phyloP scores from a whole-genome alignment of 2,329 filamentous ascomycete genomes.

The Diaporthe ampelina region DNA sequence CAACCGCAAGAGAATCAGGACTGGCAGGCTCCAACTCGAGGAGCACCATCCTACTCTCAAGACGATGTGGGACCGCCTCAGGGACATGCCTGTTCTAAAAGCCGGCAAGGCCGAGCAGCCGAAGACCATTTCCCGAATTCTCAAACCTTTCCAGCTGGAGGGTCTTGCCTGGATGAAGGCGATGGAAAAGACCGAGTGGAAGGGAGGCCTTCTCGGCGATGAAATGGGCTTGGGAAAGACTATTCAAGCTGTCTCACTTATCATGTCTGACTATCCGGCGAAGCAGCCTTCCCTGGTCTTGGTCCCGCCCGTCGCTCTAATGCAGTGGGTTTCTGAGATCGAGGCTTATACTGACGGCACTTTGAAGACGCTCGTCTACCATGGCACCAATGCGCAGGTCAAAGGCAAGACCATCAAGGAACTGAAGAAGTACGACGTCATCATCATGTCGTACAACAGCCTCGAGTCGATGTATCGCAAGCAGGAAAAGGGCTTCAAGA shows the following conservation, averaged over 20 bases:
- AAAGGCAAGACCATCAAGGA: constrained; percentile 83
- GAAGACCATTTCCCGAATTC: constrained; percentile 79
- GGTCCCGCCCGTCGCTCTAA: constrained; percentile 91
- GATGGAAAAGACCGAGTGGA: constrained; percentile 89
- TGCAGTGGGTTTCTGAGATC: constrained; percentile 94
- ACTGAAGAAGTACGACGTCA: constrained; percentile 87
- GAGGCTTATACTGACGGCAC: constrained; percentile 86
- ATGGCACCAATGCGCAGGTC: constrained; percentile 86
- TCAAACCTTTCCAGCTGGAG: constrained; percentile 95
- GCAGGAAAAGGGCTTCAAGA: constrained; percentile 89
- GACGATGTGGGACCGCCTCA: constrained; percentile 87
- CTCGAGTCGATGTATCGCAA: constrained; percentile 94
- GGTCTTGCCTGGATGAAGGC: constrained; percentile 94
- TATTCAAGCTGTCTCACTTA: constrained; percentile 95
- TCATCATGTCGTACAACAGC: constrained; percentile 96
- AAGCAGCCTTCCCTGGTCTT: constrained; percentile 87
- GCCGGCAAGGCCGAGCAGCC: constrained; percentile 78
- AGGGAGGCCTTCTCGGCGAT: constrained; percentile 91
- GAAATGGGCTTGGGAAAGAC: constrained; percentile 99
- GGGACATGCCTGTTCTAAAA: constrained; percentile 76
- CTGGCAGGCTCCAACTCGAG: constrained; percentile 78
- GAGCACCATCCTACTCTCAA: constrained; percentile 81
- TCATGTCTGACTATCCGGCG: constrained; percentile 96
- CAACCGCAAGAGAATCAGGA: constrained; percentile 50
- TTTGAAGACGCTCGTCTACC: constrained; percentile 90